phyloP scores from a whole-genome alignment of 441 rosid species.

The Pelargonium australe region DNA sequence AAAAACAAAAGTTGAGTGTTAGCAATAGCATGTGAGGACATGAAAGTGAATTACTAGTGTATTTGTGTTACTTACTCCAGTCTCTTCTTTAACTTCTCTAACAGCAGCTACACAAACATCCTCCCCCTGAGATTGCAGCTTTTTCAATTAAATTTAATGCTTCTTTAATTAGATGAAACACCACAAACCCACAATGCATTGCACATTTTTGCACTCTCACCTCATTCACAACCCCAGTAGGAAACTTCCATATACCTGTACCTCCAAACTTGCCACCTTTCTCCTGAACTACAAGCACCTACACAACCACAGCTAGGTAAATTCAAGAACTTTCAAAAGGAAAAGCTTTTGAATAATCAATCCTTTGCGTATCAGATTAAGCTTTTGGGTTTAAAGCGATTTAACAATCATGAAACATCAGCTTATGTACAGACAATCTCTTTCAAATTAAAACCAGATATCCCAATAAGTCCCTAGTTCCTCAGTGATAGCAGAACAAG shows the following conservation, averaged over 20 bases:
- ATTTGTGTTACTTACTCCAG: slow-evolving; percentile 53
- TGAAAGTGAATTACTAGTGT: background rate
- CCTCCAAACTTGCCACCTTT: slow-evolving; percentile 54
- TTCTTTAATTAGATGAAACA: background rate
- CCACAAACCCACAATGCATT: background rate
- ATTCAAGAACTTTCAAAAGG: too few species aligned
- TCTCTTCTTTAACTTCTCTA: slow-evolving; percentile 89
- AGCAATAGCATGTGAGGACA: too few species aligned
- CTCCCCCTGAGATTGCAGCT: slow-evolving; percentile 48
- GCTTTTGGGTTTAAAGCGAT: too few species aligned
- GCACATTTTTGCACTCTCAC: slow-evolving; percentile 22
- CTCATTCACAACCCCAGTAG: slow-evolving; percentile 79
- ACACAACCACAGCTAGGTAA: background rate
- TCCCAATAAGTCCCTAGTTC: too few species aligned
- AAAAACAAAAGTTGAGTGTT: background rate
- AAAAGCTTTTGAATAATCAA: too few species aligned
- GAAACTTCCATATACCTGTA: slow-evolving; percentile 71
- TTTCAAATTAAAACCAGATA: too few species aligned
- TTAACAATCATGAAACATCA: too few species aligned
- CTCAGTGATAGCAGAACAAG: background rate
- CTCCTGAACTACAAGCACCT: slow-evolving; percentile 62
- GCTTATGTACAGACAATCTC: too few species aligned
- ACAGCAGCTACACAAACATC: slow-evolving; percentile 57
- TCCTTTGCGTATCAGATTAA: too few species aligned
- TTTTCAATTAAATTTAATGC: too few species aligned